Evolutionary conservation across 1,284 basidiomycete genomes (phyloP), one percentile per base, ranked within the genome.

Genomic region (Anthracocystis walkeri): DNA sequence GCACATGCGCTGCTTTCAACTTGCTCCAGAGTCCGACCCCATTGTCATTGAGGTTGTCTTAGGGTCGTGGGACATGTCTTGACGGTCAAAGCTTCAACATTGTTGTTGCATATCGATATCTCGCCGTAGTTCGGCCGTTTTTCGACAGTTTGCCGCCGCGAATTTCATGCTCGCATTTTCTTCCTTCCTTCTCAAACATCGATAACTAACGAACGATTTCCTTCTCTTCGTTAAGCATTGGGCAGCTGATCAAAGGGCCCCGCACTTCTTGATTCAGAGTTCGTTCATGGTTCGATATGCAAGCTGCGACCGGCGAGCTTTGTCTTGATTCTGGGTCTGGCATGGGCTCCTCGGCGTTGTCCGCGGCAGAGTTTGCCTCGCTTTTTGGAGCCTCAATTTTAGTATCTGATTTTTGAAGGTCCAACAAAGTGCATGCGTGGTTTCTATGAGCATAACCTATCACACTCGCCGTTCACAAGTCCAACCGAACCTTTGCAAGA

Each of bases 101-200:
- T 33, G 16, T 3, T 14, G 2, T n/a, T 1, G 23, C 45, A 12
- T 8, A 58, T 49, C 55, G 45, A 49, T 38, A 49, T 41, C 56
- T 38, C 25, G 6, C 56, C 56, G 56, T 40, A 41, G 56, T 58
- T 58, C 56, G 38, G 14, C 56, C 55, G 55, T 49, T 33, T 33
- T 27, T 40, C 27, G 31, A 5, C n/a, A 5, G 10, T 21, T 33
- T 35, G 27, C 27, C 35, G 35, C 31, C 31, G 33, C 20, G 21
- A 7, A 38, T 41, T 41, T n/a, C 10, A n/a, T 41, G 10, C 41
- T 42, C n/a, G n/a, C 8, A 7, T 21, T 14, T 20, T 33, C 12
- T 11, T 21, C 3, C 18, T 35, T 25, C 35, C 35, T 38, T 38
- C 35, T 7, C 8, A 33, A 38, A 38, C 35, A 38, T 14, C 35